phyloP scores from a whole-genome alignment of 768 basidiomycete genomes.

The Trichaptum fuscoviolaceum region DNA sequence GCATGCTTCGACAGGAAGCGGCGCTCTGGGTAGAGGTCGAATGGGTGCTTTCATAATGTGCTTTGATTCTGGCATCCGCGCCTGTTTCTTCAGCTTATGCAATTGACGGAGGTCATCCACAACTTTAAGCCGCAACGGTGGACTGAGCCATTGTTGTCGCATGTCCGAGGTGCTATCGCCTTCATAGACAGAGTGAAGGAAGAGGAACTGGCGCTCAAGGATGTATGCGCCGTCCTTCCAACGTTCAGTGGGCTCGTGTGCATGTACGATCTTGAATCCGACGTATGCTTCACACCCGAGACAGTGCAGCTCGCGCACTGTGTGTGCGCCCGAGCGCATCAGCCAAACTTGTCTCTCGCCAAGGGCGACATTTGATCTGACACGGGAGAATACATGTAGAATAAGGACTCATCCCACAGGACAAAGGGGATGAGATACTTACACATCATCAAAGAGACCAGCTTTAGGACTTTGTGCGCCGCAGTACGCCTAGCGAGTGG shows the following conservation, averaged over 20 bases:
- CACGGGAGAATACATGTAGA: constrained; percentile 2
- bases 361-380: constrained; percentile 44
- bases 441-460: constrained; percentile 53
- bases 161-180: not conserved
- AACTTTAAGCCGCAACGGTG: not conserved
- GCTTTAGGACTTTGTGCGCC: constrained; percentile 31
- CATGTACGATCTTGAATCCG: constrained; percentile 61
- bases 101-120: not conserved
- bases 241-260: constrained; percentile 48
- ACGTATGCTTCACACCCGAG: constrained; percentile 44
- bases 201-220: constrained; percentile 52
- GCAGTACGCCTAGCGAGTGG: not conserved
- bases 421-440: constrained; percentile 17
- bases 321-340: constrained; percentile 61
- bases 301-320: constrained; percentile 53
- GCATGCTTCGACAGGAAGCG: not conserved
- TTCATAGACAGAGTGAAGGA: not conserved
- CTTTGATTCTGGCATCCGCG: not conserved
- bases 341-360: constrained; percentile 45
- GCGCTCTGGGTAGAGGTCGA: not conserved
- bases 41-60: not conserved
- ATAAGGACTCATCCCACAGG: constrained; percentile 6
- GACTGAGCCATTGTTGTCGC: not conserved
- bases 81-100: not conserved
- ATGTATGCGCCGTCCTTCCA: constrained; percentile 61